Evolutionary conservation across 148 eudicot genomes (phyloP), one percentile per base, ranked within the genome.

Genomic region (Drosera capensis): DNA sequence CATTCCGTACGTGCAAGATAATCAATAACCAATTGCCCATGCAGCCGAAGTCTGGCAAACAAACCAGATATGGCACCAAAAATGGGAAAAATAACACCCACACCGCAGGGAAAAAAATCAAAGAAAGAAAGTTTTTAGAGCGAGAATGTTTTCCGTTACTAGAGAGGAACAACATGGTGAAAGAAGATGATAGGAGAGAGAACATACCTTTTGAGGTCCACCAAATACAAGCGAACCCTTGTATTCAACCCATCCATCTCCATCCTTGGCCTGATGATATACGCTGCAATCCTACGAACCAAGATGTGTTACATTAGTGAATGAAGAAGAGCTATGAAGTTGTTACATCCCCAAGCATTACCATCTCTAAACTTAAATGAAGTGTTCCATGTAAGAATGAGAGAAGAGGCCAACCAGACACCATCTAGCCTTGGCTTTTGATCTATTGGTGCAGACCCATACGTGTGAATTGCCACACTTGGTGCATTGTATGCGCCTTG

Each of bases 251-350:
- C 94, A 87, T 19, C 99, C 95, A 71, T 85, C 95, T 20, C 99
- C 99, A 66, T 90, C 95, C 69, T 79, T 90, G 26, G 99, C 99
- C 70, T 90, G 99, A 60, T 90, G 99, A 70, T 90, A 85, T 57
- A 84, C 95, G 52, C 99, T 68, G 46, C 99, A 90, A 67, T 90
- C 95, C 95, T 90, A 19, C 14, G 8, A 17, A 19, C 18, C 4
- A 52, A 49, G 17, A 51, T 22, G 34, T n/a, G n/a, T n/a, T n/a
- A n/a, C n/a, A n/a, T n/a, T n/a, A n/a, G n/a, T n/a, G n/a, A 46
- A 40, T 28, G 16, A 40, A 7, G 24, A 26, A 11, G 38, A 15
- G 2, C 38, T 34, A 11, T 6, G 14, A 24, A 12, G 20, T 0
- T 13, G 8, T n/a, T n/a, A n/a, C n/a, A n/a, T n/a, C n/a, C n/a